Conservation (phyloP, 176 grass and related monocot genomes). For the Rhynchospora tenuis region DNA sequence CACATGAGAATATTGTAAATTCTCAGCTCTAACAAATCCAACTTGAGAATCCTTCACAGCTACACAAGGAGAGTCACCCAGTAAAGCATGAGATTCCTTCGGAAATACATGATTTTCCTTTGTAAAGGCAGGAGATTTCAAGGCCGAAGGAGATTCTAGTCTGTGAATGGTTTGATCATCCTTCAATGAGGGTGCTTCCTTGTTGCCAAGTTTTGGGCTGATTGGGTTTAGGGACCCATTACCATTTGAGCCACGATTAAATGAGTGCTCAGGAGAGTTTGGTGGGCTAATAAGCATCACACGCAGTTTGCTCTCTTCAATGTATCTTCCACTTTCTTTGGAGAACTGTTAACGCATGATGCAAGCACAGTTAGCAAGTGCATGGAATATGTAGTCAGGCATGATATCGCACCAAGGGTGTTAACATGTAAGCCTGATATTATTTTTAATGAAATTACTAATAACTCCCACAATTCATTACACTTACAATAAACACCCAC, state of each 20-base stretch:
- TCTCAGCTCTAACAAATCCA: constrained; percentile 25
- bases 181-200: constrained; percentile 24
- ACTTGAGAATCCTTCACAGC: constrained; percentile 39
- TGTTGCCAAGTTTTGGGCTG: background rate
- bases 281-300: constrained; percentile 75
- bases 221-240: background rate
- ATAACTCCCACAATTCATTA: background rate
- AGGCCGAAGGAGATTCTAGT: constrained; percentile 28
- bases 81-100: constrained; percentile 37
- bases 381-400: no score
- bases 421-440: background rate
- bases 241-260: background rate
- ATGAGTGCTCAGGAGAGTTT: constrained; percentile 19
- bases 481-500: background rate
- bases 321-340: constrained; percentile 77
- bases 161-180: constrained; percentile 28
- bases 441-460: background rate
- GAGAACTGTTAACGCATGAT: constrained; percentile 51
- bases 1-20: constrained; percentile 49
- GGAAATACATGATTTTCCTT: constrained; percentile 27
- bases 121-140: constrained; percentile 26
- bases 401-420: background rate
- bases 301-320: constrained; percentile 92
- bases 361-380: constrained; percentile 4
- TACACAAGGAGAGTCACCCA: constrained; percentile 32